Percentiles rank a stretch among this genome's conserved stretches.
These are phyloP conservation scores for Plasmodium coatneyi DNA, from an alignment of 169 alveolate genomes.

Conservation along the genomic window DNA sequence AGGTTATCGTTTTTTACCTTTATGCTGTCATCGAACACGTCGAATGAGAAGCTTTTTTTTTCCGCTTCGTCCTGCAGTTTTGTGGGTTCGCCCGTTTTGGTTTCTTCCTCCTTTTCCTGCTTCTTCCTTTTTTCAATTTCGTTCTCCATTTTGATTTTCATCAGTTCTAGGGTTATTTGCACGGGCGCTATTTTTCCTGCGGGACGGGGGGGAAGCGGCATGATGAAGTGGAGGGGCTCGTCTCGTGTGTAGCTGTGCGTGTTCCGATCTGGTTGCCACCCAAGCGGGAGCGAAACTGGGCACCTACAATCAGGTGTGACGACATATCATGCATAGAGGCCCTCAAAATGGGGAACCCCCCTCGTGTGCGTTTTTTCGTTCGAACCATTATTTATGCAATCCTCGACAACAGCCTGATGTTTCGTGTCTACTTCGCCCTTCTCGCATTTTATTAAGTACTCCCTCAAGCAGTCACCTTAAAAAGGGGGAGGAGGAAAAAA, in stretches of 20 bases:
- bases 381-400: conserved; percentile 79
- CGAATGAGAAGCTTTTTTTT: conserved; percentile 54
- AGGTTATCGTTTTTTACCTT: conserved; percentile 35
- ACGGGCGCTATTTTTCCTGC: conserved; percentile 94
- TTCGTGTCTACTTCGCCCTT: conserved; percentile 42
- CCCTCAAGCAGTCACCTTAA: conserved; percentile 87
- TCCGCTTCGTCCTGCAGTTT: background rate
- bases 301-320: background rate
- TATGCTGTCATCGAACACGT: conserved; percentile 29
- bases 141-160: conserved; percentile 90
- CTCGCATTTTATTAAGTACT: conserved; percentile 61
- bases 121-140: conserved; percentile 75
- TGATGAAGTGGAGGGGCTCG: background rate
- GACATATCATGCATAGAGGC: no score
- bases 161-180: conserved; percentile 90
- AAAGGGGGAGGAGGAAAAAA: background rate
- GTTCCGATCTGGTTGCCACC: no score
- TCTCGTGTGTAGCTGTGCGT: background rate
- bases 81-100: background rate
- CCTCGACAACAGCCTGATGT: conserved; percentile 42
- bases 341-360: background rate
- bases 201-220: background rate
- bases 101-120: conserved; percentile 81
- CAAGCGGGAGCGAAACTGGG: conserved; percentile 65
- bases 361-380: conserved; percentile 79